A percentile compares a stretch with the other conserved stretches of the same genome.
Conservation (phyloP, 805 yeast genomes). For the Ogataea ganodermae region DNA sequence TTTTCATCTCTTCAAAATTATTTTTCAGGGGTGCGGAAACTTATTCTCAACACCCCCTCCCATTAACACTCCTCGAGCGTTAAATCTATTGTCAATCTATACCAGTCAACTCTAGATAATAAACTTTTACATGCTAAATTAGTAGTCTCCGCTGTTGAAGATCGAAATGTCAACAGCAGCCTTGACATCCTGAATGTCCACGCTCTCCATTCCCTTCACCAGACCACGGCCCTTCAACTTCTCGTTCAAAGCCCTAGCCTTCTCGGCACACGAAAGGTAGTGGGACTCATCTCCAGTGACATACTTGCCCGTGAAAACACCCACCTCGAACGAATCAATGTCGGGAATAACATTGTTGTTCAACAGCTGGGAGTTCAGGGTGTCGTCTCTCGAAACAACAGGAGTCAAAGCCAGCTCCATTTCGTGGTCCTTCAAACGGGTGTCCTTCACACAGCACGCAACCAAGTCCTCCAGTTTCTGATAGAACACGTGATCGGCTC, state of each 20-base stretch:
- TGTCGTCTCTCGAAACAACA: conserved; percentile 36
- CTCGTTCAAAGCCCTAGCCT: conserved; percentile 77
- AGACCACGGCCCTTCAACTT: conserved; percentile 46
- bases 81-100: too few species aligned
- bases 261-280: conserved; percentile 79
- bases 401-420: conserved; percentile 38
- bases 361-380: conserved; percentile 29
- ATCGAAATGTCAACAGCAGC: conserved; percentile 70
- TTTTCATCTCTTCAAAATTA: not conserved
- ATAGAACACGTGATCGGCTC: conserved; percentile 89
- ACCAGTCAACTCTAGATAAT: not conserved
- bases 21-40: conserved; percentile 3
- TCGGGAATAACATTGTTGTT: conserved; percentile 27
- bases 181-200: conserved; percentile 63
- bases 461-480: conserved; percentile 83
- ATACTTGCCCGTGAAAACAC: conserved; percentile 94
- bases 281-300: conserved; percentile 91
- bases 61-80: too few species aligned
- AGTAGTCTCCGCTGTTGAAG: conserved; percentile 57
- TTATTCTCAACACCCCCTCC: not conserved
- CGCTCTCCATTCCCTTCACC: conserved; percentile 33
- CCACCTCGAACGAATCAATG: conserved; percentile 80
- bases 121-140: not conserved
- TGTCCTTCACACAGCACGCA: conserved; percentile 63
- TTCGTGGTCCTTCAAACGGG: conserved; percentile 33